phyloP scores from a whole-genome alignment of 2,329 filamentous ascomycete species.

The Trichophyton simii region DNA sequence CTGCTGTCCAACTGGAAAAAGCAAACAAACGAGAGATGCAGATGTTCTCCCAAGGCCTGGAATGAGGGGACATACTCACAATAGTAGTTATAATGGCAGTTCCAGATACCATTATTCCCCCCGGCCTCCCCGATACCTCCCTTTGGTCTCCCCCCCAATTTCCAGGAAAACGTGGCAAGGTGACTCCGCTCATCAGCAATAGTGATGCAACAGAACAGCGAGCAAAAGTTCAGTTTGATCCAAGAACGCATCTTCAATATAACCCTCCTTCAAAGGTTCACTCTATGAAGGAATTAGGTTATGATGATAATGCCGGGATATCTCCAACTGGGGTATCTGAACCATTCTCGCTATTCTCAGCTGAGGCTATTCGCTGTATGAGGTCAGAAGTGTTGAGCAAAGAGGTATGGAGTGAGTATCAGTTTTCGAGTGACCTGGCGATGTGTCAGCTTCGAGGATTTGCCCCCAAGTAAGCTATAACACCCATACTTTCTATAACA shows the following conservation, averaged over 20 bases:
- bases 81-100: conserved; percentile 14
- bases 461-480: conserved; percentile 39
- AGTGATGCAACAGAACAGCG: conserved; percentile 1
- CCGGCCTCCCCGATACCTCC: conserved; percentile 5
- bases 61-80: conserved; percentile 12
- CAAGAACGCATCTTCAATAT: conserved; percentile 44
- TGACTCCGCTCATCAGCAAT: not conserved
- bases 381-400: conserved; percentile 49
- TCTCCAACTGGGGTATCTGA: conserved; percentile 53
- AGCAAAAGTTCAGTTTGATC: conserved; percentile 36
- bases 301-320: conserved; percentile 43
- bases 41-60: not conserved
- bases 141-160: conserved; percentile 10
- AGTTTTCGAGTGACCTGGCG: conserved; percentile 47
- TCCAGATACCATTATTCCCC: conserved; percentile 14
- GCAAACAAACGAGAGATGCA: not conserved
- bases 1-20: not conserved
- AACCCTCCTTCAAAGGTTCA: conserved; percentile 40
- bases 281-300: conserved; percentile 51
- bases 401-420: conserved; percentile 44
- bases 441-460: conserved; percentile 45
- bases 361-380: conserved; percentile 50
- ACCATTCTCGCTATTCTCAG: conserved; percentile 51
- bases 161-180: not conserved
- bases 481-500: not conserved